Evolutionary conservation across 441 rosid genomes (phyloP).

Genomic region (Syzygium malaccense): DNA sequence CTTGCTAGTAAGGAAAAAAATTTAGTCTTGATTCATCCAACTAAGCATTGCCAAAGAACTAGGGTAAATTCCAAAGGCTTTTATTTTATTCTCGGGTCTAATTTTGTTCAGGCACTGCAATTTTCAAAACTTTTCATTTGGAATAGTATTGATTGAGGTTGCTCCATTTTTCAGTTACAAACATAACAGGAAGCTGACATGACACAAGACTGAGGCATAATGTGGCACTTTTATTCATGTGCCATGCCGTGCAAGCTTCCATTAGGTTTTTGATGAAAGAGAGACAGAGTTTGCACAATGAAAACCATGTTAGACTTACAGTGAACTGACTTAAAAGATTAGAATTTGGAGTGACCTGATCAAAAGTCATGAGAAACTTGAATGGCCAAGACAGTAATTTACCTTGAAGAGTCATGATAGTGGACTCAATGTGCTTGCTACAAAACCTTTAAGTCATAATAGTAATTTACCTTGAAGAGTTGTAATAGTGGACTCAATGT

Average conservation of each 20-base stretch:
- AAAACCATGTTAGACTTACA: neutral
- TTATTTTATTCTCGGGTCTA: neutral
- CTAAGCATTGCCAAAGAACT: neutral
- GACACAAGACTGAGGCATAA: neutral
- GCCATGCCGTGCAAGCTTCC: neutral
- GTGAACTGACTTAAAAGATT: neutral
- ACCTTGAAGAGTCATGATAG: neutral
- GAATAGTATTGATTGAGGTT: neutral
- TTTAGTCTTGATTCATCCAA: neutral
- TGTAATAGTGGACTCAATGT: neutral
- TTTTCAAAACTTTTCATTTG: neutral
- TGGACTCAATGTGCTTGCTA: neutral
- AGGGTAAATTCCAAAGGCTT: neutral
- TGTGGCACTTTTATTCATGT: neutral
- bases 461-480: neutral
- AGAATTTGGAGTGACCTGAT: neutral
- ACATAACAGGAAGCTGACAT: neutral
- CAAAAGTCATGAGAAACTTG: neutral
- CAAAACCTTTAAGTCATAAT: neutral
- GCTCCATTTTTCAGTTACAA: neutral
- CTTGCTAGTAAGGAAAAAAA: neutral
- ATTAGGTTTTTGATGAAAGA: neutral
- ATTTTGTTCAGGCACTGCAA: neutral
- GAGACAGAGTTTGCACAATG: neutral
- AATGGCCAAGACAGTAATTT: neutral